phyloP scores from a whole-genome alignment of 495 filamentous ascomycete species.

The Amorphotheca resinae region DNA sequence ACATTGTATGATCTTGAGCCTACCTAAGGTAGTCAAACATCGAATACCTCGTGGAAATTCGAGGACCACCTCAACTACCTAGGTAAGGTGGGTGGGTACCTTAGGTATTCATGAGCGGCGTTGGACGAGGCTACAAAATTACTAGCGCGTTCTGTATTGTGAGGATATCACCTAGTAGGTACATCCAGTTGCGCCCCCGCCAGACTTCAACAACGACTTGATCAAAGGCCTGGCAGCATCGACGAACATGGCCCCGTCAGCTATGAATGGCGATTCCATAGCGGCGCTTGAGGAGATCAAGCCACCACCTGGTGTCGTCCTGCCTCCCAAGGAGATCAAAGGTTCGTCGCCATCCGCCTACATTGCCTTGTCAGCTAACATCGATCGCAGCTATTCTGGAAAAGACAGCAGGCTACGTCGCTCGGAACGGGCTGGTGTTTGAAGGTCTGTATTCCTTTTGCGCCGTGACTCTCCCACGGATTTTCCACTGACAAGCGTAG shows the following conservation, averaged over 20 bases:
- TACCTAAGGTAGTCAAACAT: too few species aligned
- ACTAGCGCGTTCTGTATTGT: too few species aligned
- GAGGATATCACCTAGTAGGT: too few species aligned
- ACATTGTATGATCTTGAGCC: too few species aligned
- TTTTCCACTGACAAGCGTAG: slow-evolving; percentile 24
- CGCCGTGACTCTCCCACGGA: slow-evolving; percentile 1
- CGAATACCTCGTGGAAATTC: too few species aligned
- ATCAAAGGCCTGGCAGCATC: too few species aligned
- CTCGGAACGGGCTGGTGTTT: slow-evolving; percentile 69
- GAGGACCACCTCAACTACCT: too few species aligned
- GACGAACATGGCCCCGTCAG: slow-evolving; percentile 32
- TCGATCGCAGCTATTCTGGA: slow-evolving; percentile 54
- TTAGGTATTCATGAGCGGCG: too few species aligned
- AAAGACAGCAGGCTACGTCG: slow-evolving; percentile 92
- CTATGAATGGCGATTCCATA: slow-evolving; percentile 44
- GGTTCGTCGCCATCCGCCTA: slow-evolving; percentile 27
- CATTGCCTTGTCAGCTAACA: slow-evolving; percentile 22
- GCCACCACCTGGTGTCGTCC: slow-evolving; percentile 68
- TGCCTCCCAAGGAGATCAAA: slow-evolving; percentile 75
- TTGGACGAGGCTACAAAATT: too few species aligned
- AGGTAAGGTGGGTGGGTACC: too few species aligned
- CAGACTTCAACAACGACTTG: too few species aligned
- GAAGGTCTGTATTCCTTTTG: slow-evolving; percentile 42
- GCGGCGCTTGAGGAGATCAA: slow-evolving; percentile 44
- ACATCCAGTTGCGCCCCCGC: too few species aligned